A percentile compares a stretch with the other conserved stretches of the same genome.
These are phyloP conservation scores for Podospora australis DNA, from an alignment of 495 filamentous ascomycete genomes.

Conservation along the genomic window DNA sequence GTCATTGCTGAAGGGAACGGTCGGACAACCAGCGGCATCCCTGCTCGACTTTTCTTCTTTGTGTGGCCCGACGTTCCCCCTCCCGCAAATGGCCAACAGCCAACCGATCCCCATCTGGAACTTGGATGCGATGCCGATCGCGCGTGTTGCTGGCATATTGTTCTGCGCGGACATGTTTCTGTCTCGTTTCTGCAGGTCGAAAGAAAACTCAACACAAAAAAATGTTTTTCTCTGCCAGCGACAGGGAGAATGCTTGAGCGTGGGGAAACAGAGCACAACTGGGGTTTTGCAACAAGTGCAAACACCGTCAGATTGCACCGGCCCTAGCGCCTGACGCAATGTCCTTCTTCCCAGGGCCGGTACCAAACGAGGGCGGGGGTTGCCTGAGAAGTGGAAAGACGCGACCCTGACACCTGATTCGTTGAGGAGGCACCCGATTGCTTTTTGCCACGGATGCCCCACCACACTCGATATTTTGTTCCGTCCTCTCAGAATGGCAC, in stretches of 20 bases:
- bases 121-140: background rate
- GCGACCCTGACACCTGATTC: constrained; percentile 17
- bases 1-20: constrained; percentile 24
- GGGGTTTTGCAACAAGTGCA: too few species aligned
- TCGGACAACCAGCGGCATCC: constrained; percentile 18
- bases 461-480: constrained; percentile 11
- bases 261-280: background rate
- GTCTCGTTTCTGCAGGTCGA: background rate
- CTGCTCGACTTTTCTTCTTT: constrained; percentile 2
- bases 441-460: constrained; percentile 22
- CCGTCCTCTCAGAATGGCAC: constrained; percentile 3
- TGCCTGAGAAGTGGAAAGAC: background rate
- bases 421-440: constrained; percentile 5
- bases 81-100: background rate
- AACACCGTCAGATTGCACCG: constrained; percentile 13
- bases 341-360: constrained; percentile 5
- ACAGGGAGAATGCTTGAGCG: background rate
- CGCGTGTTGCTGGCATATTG: background rate
- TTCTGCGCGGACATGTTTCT: background rate
- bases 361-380: background rate
- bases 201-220: background rate
- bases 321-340: constrained; percentile 20
- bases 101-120: background rate
- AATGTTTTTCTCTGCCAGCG: too few species aligned
- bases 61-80: background rate